phyloP scores from a whole-genome alignment of 371 early-diverging fungal species.

The Saksenaea oblongispora region DNA sequence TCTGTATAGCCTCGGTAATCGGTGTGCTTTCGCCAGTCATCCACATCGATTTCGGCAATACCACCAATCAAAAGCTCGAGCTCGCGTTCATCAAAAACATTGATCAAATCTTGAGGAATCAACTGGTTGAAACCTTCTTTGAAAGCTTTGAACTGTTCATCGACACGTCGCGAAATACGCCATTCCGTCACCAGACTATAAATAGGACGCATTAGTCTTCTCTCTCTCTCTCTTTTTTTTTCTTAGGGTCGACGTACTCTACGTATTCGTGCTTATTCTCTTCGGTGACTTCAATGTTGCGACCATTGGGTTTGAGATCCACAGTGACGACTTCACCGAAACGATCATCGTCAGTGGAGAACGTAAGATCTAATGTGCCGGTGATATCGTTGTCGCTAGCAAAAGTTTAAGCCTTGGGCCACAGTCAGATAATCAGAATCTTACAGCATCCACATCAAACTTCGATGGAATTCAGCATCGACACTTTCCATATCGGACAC shows the following conservation, averaged over 20 bases:
- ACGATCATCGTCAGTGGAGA: constrained; percentile 89
- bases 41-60: constrained; percentile 96
- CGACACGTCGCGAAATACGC: constrained; percentile 84
- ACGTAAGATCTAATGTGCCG: constrained; percentile 87
- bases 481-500: constrained; percentile 95
- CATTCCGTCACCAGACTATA: constrained; percentile 77
- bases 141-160: constrained; percentile 95
- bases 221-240: neutral
- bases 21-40: constrained; percentile 99
- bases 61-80: constrained; percentile 98
- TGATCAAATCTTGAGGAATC: constrained; percentile 90
- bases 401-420: neutral
- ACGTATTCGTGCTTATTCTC: constrained; percentile 98
- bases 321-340: constrained; percentile 93
- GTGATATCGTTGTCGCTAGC: constrained; percentile 84
- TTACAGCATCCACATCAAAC: constrained; percentile 92
- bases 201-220: neutral
- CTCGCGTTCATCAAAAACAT: constrained; percentile 98
- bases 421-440: constrained; percentile 10
- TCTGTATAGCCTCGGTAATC: constrained; percentile 97
- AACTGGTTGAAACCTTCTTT: constrained; percentile 95
- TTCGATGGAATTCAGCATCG: constrained; percentile 92
- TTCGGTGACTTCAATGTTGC: constrained; percentile 93
- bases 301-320: constrained; percentile 90
- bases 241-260: constrained; percentile 45